Percentiles rank a stretch among this genome's conserved stretches.
phyloP scores from a whole-genome alignment of 2,329 filamentous ascomycete genomes.

The Dothistroma septosporum region DNA sequence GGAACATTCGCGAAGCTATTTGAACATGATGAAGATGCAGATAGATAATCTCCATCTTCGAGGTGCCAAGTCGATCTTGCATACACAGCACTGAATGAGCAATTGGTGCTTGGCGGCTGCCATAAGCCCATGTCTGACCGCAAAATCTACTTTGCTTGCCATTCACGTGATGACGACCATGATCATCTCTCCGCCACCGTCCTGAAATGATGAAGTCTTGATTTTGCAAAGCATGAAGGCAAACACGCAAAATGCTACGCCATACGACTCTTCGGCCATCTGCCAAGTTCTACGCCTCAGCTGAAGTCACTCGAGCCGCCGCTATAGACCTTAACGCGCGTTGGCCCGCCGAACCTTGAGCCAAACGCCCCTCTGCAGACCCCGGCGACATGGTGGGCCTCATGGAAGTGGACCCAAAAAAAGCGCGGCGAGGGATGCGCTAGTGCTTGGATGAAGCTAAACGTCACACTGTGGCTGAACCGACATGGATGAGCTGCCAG shows the following conservation, averaged over 20 bases:
- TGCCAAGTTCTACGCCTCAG: slow-evolving; percentile 6
- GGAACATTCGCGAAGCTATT: not conserved
- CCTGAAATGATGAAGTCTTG: not conserved
- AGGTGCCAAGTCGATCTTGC: too few species aligned
- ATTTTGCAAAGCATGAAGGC: not conserved
- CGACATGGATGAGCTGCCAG: not conserved
- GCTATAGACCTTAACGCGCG: not conserved
- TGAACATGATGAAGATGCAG: not conserved
- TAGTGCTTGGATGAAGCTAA: slow-evolving; percentile 11
- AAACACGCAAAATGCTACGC: not conserved
- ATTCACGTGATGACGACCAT: not conserved
- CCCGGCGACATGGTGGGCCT: not conserved
- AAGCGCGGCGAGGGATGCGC: not conserved
- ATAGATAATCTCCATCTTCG: too few species aligned
- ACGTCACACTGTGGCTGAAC: slow-evolving; percentile 15
- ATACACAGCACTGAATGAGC: not conserved
- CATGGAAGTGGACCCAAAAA: not conserved
- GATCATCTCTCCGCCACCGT: not conserved
- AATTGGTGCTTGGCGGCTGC: not conserved
- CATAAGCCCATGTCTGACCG: not conserved
- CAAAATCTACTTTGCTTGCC: not conserved
- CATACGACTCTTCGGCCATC: not conserved
- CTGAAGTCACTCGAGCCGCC: slow-evolving; percentile 1
- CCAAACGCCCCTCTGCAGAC: slow-evolving; percentile 11
- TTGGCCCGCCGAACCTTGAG: slow-evolving; percentile 14